Conservation (phyloP, 306 rosid species). For the Trichosanthes cucumerina region DNA sequence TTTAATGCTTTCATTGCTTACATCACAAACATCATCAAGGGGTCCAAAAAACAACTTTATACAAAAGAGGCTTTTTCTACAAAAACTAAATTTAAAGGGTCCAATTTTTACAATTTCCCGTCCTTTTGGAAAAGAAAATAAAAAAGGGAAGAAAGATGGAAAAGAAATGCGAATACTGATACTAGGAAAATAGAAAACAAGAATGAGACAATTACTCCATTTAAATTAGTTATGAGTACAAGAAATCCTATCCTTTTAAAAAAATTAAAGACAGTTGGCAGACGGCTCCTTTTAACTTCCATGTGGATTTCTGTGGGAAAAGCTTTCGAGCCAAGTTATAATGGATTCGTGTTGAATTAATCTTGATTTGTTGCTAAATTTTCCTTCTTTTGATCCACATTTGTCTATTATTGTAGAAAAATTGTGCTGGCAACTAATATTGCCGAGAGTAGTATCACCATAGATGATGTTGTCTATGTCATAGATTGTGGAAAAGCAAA, state of each 20-base stretch:
- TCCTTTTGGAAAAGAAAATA: no score
- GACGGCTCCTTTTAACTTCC: no score
- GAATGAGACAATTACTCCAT: neutral
- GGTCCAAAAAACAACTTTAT: no score
- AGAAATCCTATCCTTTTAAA: neutral
- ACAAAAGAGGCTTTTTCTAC: no score
- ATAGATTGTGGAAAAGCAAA: slow-evolving; percentile 97
- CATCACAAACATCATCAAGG: no score
- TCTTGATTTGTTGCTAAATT: slow-evolving; percentile 11
- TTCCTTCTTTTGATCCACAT: slow-evolving; percentile 14
- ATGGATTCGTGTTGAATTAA: neutral
- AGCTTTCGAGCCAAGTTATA: no score
- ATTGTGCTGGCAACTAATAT: slow-evolving; percentile 94
- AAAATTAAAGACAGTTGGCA: neutral
- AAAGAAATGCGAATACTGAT: neutral
- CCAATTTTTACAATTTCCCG: no score
- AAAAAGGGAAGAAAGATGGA: no score
- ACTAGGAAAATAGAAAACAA: neutral
- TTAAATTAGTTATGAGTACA: neutral
- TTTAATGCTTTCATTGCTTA: no score
- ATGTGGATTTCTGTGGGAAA: no score
- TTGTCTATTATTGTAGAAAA: slow-evolving; percentile 50
- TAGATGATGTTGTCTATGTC: slow-evolving; percentile 91
- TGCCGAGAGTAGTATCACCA: slow-evolving; percentile 98
- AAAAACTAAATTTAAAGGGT: no score